Evolutionary conservation across 768 basidiomycete genomes (phyloP).

Genomic region (Agaricus blazei): DNA sequence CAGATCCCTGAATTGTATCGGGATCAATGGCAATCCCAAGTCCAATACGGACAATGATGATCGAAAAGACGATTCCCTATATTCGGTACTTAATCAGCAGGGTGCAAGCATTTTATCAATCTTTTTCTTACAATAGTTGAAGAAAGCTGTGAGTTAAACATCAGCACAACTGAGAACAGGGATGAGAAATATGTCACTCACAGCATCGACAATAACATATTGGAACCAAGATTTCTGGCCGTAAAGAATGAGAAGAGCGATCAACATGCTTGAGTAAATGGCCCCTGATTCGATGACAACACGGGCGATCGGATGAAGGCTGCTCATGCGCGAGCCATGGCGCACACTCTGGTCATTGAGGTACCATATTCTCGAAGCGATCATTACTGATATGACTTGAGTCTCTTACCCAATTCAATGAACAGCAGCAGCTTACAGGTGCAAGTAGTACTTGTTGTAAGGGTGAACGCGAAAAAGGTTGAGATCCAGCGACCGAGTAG

Average conservation of each 20-base stretch:
- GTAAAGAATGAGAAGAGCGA: conserved; percentile 27
- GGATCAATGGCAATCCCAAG: conserved; percentile 24
- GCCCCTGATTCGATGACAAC: conserved; percentile 33
- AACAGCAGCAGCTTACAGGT: conserved; percentile 18
- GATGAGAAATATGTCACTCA: conserved; percentile 13
- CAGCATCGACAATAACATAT: conserved; percentile 30
- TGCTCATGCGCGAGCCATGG: conserved; percentile 15
- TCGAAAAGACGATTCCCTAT: conserved; percentile 30
- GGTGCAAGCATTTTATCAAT: background rate
- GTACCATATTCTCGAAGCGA: conserved; percentile 29
- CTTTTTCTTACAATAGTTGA: conserved; percentile 3
- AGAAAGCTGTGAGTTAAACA: background rate
- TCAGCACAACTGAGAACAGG: background rate
- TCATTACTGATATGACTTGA: conserved; percentile 15
- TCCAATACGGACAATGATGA: conserved; percentile 36
- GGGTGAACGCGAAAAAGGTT: conserved; percentile 32
- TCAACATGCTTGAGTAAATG: conserved; percentile 29
- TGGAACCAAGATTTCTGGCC: conserved; percentile 28
- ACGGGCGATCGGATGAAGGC: conserved; percentile 26
- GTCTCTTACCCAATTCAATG: background rate
- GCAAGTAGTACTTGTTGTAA: conserved; percentile 31
- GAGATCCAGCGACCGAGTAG: conserved; percentile 32
- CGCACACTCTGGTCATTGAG: conserved; percentile 21
- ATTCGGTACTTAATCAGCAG: background rate
- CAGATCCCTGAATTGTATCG: conserved; percentile 3